Base-by-base conservation (phyloP, 495 filamentous ascomycete species). In the Aspergillus bertholletiae region DNA sequence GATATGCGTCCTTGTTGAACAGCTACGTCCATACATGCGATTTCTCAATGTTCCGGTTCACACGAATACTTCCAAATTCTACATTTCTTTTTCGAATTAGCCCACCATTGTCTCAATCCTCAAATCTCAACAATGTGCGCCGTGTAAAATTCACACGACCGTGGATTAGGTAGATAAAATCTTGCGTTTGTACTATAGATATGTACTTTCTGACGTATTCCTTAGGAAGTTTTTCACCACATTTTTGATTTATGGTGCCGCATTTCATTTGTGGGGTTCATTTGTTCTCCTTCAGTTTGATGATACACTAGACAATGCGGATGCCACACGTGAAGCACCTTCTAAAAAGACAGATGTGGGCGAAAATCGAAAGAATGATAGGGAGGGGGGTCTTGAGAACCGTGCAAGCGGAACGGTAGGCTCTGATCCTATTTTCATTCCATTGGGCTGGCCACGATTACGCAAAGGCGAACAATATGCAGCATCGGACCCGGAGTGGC, bases 401-500 rank as follows among this genome's bases (percentile, higher is more conserved):
- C 39, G 66, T 24, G 61, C 63, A 22, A 59, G 74, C 26, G 64
- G 75, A 18, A 50, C 66, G n/a, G 69, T 59, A 45, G 61, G 62
- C 58, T 61, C 77, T 41, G 66, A 70, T 32, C 57, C 61, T 12
- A 54, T 84, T 2, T 91, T 92, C 59, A 80, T 92, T 39, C 86
- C 88, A 1, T 66, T 91, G 24, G 73, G 76, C n/a, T 78, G 75
- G 64, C 67, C 73, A 62, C 82, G 59, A 46, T 73, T 71, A 72
- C 74, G 58, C 63, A 74, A 71, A 63, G 69, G 66, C 26, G 70
- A 65, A 40, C 81, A 68, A 13, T 92, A 90, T 66, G 72, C 76
- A 21, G 72, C 76, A 22, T 77, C 71, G 3, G 84, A 88, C 63
- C 86, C 88, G 3, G 89, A 92, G 65, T 91, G 86, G 87, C 73